A percentile compares a stretch with the other conserved stretches of the same genome.
phyloP scores from a whole-genome alignment of 768 basidiomycete genomes.

The Auricularia sp. region DNA sequence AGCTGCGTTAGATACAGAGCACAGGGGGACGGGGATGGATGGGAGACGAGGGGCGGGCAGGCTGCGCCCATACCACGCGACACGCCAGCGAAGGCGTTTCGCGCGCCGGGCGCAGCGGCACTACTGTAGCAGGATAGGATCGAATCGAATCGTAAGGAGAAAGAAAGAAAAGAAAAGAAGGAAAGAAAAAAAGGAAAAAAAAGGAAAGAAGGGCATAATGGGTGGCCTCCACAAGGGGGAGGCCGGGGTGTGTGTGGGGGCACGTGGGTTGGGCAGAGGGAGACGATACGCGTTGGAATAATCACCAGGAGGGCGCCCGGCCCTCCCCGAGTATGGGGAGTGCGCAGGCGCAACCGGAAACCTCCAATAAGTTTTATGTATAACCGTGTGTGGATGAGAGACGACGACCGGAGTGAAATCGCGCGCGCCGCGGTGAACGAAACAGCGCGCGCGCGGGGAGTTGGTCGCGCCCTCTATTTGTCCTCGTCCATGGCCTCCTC shows the following conservation, averaged over 20 bases:
- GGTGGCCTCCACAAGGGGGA: constrained; percentile 9
- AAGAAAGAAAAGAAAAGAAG: neutral
- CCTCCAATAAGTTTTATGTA: neutral
- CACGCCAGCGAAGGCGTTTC: neutral
- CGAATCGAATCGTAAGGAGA: neutral
- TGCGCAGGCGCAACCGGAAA: neutral
- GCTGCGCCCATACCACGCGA: too few species aligned
- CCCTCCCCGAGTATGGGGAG: constrained; percentile 1
- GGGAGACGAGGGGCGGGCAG: too few species aligned
- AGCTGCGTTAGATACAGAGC: neutral
- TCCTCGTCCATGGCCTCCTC: constrained; percentile 2
- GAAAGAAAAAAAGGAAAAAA: constrained; percentile 6
- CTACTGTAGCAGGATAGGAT: neutral
- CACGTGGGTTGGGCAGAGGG: neutral
- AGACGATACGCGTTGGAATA: neutral
- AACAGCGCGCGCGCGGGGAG: too few species aligned
- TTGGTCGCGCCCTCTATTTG: neutral
- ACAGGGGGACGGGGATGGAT: neutral
- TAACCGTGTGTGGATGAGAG: neutral
- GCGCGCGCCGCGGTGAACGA: neutral
- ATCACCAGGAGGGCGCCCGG: constrained; percentile 1
- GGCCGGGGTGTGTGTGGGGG: constrained; percentile 1
- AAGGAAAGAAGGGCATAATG: constrained; percentile 7
- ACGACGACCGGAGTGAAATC: neutral
- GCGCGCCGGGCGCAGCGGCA: neutral